Evolutionary conservation across 352 stramenopile species (phyloP).

Genomic region (Thraustochytrium striatum): DNA sequence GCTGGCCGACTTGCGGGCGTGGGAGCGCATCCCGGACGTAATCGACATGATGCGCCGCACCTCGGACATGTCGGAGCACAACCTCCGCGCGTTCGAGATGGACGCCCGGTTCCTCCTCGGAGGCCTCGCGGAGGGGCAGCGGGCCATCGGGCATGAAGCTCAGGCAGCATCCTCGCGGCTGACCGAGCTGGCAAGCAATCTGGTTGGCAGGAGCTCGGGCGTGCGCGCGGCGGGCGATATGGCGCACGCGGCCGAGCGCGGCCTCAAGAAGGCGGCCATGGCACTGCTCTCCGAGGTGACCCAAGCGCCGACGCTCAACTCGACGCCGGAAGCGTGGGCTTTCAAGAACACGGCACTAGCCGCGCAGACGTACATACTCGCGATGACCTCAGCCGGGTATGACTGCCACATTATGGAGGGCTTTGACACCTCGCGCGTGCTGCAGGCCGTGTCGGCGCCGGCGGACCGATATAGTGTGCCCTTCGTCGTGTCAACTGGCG

Average conservation of each 20-base stretch:
- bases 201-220: neutral
- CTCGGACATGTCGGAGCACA: neutral
- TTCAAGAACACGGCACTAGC: conserved; percentile 67
- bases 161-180: neutral
- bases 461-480: conserved; percentile 64
- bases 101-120: conserved; percentile 22
- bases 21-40: neutral
- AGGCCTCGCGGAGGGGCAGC: neutral
- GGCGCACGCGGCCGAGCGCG: conserved; percentile 11
- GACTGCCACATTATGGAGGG: conserved; percentile 73
- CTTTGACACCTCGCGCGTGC: conserved; percentile 61
- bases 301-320: conserved; percentile 35
- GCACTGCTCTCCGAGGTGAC: conserved; percentile 23
- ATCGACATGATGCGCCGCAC: neutral
- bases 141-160: neutral
- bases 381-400: conserved; percentile 61
- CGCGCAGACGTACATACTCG: conserved; percentile 68
- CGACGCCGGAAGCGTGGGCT: conserved; percentile 59
- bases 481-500: conserved; percentile 65
- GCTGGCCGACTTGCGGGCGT: conserved; percentile 22
- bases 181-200: neutral
- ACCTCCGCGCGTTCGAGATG: neutral
- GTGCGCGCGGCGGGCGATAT: neutral
- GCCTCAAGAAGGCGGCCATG: conserved; percentile 4
- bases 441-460: conserved; percentile 62